Conservation (phyloP, 179 eudicot species). For the Kewa caespitosa region DNA sequence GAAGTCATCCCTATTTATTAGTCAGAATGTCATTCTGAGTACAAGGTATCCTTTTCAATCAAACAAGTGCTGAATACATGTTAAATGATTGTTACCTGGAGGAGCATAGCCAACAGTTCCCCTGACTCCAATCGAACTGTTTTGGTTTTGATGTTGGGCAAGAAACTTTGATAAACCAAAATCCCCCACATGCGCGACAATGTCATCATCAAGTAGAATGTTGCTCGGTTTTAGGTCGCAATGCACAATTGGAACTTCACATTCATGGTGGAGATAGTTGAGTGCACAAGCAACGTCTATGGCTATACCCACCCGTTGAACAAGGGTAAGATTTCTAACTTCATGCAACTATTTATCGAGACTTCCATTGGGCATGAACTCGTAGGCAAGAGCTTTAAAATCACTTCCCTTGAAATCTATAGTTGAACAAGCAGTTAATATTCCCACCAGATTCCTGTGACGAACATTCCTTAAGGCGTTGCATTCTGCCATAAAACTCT, state of each 20-base stretch:
- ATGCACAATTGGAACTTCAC: constrained; percentile 5
- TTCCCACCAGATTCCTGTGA: constrained; percentile 6
- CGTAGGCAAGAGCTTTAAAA: constrained; percentile 17
- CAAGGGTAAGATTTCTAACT: neutral
- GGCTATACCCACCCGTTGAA: neutral
- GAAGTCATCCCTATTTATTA: too few relatives aligned
- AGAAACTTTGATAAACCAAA: constrained; percentile 15
- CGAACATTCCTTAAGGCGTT: constrained; percentile 9
- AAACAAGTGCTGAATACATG: too few relatives aligned
- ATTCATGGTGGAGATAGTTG: constrained; percentile 11
- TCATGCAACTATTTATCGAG: constrained; percentile 13
- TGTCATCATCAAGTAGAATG: constrained; percentile 11
- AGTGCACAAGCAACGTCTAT: constrained; percentile 19
- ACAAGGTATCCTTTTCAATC: too few relatives aligned
- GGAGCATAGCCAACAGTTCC: constrained; percentile 18
- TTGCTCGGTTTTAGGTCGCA: constrained; percentile 12
- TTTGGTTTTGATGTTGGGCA: neutral
- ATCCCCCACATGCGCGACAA: constrained; percentile 15
- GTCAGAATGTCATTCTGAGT: neutral
- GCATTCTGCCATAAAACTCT: constrained; percentile 21
- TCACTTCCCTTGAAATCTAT: constrained; percentile 18
- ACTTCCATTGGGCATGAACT: constrained; percentile 22
- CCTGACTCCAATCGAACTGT: constrained; percentile 12
- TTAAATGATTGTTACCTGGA: constrained; percentile 8
- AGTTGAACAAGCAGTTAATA: constrained; percentile 16